Conservation (phyloP, 805 yeast species). For the Debaryomyces prosopidis region DNA sequence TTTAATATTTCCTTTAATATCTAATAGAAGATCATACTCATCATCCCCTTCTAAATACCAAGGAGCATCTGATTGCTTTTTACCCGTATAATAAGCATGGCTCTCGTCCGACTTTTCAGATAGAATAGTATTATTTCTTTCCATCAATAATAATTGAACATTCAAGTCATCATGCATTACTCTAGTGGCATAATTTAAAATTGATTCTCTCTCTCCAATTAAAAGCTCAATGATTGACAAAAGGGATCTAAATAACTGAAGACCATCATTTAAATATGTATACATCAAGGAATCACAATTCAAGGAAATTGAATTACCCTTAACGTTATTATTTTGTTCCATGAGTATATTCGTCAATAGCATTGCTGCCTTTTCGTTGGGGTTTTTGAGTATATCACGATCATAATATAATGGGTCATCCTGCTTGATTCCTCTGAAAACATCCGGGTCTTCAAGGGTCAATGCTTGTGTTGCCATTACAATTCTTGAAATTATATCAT, state of each 20-base stretch:
- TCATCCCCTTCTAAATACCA: slow-evolving; percentile 76
- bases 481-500: slow-evolving; percentile 56
- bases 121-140: slow-evolving; percentile 42
- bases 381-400: slow-evolving; percentile 35
- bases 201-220: slow-evolving; percentile 68
- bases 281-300: slow-evolving; percentile 42
- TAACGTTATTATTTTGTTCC: slow-evolving; percentile 39
- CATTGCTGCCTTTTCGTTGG: slow-evolving; percentile 51
- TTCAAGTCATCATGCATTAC: slow-evolving; percentile 75
- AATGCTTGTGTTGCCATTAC: slow-evolving; percentile 69
- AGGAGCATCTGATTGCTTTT: slow-evolving; percentile 48
- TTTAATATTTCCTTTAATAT: slow-evolving; percentile 67
- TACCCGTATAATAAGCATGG: slow-evolving; percentile 33
- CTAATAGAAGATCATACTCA: slow-evolving; percentile 56
- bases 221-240: slow-evolving; percentile 52
- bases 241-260: slow-evolving; percentile 34
- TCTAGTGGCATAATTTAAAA: slow-evolving; percentile 72
- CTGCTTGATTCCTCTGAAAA: slow-evolving; percentile 62
- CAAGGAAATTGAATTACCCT: slow-evolving; percentile 34
- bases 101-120: slow-evolving; percentile 39
- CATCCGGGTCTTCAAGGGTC: slow-evolving; percentile 74
- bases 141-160: slow-evolving; percentile 53
- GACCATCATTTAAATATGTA: slow-evolving; percentile 36
- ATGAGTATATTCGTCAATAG: slow-evolving; percentile 48
- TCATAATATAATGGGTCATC: slow-evolving; percentile 48